Conservation (phyloP, 805 yeast species). For the Wickerhamiella bombiphila region DNA sequence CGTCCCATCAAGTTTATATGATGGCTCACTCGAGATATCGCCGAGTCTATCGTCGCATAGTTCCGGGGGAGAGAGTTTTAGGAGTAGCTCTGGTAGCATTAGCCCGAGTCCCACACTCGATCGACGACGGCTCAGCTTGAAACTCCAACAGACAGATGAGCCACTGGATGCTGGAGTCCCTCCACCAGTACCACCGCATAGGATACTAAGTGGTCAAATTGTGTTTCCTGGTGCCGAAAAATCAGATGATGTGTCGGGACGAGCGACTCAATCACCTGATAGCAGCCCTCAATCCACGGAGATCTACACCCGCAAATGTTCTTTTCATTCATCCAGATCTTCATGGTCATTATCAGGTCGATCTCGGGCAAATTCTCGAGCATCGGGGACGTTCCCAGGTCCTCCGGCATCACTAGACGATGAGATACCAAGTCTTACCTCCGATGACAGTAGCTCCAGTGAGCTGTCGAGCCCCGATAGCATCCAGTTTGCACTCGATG, state of each 20-base stretch:
- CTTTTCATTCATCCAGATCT: not conserved
- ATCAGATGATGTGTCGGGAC: not conserved
- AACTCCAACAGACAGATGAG: not conserved
- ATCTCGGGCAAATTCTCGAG: slow-evolving; percentile 1
- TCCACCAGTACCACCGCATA: slow-evolving; percentile 15
- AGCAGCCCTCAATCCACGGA: slow-evolving; percentile 7
- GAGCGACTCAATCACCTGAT: not conserved
- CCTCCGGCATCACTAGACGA: not conserved
- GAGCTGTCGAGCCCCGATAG: slow-evolving; percentile 5
- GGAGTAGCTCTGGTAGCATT: not conserved
- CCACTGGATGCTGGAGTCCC: slow-evolving; percentile 13
- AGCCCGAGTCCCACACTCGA: not conserved
- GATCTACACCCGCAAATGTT: slow-evolving; percentile 15
- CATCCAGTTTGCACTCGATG: slow-evolving; percentile 12
- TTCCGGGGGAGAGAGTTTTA: too few relatives aligned
- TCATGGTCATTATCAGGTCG: not conserved
- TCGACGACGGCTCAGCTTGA: not conserved
- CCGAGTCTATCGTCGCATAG: too few relatives aligned
- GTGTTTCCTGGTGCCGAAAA: not conserved
- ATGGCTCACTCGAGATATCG: too few relatives aligned
- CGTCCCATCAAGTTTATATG: too few relatives aligned
- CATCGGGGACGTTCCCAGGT: slow-evolving; percentile 1
- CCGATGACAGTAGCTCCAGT: not conserved
- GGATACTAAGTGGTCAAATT: slow-evolving; percentile 1
- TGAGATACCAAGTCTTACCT: not conserved